A percentile compares a stretch with the other conserved stretches of the same genome.
These are phyloP conservation scores for Coniella lustricola DNA, from an alignment of 2,329 filamentous ascomycete genomes.

Conservation along the genomic window DNA sequence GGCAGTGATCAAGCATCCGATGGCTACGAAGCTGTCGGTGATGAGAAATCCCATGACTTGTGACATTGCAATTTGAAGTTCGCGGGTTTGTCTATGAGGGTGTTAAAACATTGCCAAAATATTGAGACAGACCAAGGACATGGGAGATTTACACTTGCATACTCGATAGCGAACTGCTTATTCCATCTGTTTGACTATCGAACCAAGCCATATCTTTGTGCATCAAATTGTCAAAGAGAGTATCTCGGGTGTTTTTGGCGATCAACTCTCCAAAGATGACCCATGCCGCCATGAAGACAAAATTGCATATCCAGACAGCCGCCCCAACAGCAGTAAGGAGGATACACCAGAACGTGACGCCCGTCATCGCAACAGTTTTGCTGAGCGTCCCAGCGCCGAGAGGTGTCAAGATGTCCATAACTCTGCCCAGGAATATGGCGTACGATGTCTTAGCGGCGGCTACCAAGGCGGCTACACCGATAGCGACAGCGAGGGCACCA, in stretches of 20 bases:
- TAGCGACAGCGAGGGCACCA: conserved; percentile 44
- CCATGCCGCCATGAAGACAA: conserved; percentile 63
- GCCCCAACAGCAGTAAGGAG: conserved; percentile 57
- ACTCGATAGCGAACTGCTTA: conserved; percentile 62
- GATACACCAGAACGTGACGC: conserved; percentile 53
- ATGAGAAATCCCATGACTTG: conserved; percentile 68
- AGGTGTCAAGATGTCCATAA: conserved; percentile 65
- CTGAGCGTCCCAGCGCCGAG: conserved; percentile 52
- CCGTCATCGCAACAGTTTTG: conserved; percentile 42
- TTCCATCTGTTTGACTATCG: conserved; percentile 64
- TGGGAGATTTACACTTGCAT: conserved; percentile 61
- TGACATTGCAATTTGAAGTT: conserved; percentile 73
- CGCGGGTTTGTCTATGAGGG: conserved; percentile 63
- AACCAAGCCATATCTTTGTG: conserved; percentile 75
- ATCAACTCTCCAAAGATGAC: conserved; percentile 76
- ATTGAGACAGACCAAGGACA: background rate
- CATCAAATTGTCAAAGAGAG: conserved; percentile 63
- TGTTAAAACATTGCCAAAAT: background rate
- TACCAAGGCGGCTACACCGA: conserved; percentile 49
- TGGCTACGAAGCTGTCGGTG: conserved; percentile 55
- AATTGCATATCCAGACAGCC: conserved; percentile 60
- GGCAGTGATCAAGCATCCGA: conserved; percentile 63
- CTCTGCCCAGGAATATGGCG: conserved; percentile 63
- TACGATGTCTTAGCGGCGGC: conserved; percentile 59
- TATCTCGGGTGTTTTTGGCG: conserved; percentile 55